Conservation (phyloP, 371 early-diverging fungal species). For the Mucor circinelloides region DNA sequence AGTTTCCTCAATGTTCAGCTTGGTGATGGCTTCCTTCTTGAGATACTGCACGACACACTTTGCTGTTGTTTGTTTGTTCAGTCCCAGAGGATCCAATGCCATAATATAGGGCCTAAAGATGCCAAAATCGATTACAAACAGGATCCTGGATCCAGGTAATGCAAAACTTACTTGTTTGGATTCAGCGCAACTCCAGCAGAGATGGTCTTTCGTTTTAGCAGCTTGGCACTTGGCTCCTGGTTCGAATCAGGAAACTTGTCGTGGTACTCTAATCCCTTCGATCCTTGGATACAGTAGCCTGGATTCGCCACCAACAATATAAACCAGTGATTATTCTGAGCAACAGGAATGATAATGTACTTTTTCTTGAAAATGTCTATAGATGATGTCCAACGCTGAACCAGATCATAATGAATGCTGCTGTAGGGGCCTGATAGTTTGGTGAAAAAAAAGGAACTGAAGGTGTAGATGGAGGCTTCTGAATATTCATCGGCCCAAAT, state of each 20-base stretch:
- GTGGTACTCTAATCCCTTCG: neutral
- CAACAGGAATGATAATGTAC: conserved; percentile 18
- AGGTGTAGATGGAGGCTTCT: conserved; percentile 5
- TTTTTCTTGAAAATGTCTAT: conserved; percentile 22
- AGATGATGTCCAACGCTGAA: conserved; percentile 17
- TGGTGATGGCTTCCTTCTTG: conserved; percentile 16
- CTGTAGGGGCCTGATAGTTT: neutral
- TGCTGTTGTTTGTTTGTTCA: neutral
- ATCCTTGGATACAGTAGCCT: conserved; percentile 1
- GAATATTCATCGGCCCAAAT: conserved; percentile 18
- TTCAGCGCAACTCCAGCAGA: neutral
- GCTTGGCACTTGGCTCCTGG: neutral
- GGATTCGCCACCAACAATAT: conserved; percentile 16
- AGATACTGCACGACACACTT: conserved; percentile 4
- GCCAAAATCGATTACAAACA: neutral
- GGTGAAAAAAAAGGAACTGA: conserved; percentile 25
- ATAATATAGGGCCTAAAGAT: conserved; percentile 19
- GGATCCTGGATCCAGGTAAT: too few relatives aligned
- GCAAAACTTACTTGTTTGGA: conserved; percentile 6
- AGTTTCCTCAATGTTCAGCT: neutral
- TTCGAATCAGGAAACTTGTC: neutral
- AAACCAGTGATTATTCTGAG: conserved; percentile 25
- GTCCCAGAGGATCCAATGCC: conserved; percentile 14
- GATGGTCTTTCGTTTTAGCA: neutral
- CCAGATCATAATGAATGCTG: conserved; percentile 3